A percentile compares a stretch with the other conserved stretches of the same genome.
phyloP scores from a whole-genome alignment of 768 basidiomycete genomes.

The Candolleomyces aberdarensis region DNA sequence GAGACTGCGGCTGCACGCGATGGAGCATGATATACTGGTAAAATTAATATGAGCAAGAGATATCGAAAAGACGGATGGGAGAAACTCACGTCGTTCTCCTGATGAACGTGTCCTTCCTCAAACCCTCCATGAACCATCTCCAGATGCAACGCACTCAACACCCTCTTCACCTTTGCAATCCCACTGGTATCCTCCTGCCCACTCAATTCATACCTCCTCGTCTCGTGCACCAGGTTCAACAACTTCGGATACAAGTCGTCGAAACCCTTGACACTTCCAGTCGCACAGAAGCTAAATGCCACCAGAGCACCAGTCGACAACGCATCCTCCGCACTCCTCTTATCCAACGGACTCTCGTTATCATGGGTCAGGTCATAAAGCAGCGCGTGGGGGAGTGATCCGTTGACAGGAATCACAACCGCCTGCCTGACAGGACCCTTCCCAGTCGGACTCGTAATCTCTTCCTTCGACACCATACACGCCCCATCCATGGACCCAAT shows the following conservation, averaged over 20 bases:
- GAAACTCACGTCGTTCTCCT: slow-evolving; percentile 85
- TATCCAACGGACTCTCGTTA: slow-evolving; percentile 89
- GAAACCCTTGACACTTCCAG: slow-evolving; percentile 95
- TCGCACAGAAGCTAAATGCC: slow-evolving; percentile 83
- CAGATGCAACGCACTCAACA: slow-evolving; percentile 83
- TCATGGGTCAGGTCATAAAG: slow-evolving; percentile 97
- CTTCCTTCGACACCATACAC: slow-evolving; percentile 73
- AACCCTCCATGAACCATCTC: slow-evolving; percentile 90
- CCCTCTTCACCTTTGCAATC: slow-evolving; percentile 57
- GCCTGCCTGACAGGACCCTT: slow-evolving; percentile 76
- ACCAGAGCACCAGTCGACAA: slow-evolving; percentile 93
- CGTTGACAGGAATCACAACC: slow-evolving; percentile 74
- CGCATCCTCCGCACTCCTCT: slow-evolving; percentile 91
- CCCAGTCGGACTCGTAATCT: slow-evolving; percentile 78
- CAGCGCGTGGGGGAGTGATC: slow-evolving; percentile 87
- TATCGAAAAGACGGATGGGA: neutral
- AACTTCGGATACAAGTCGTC: slow-evolving; percentile 96
- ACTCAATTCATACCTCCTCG: slow-evolving; percentile 71
- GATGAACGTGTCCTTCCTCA: slow-evolving; percentile 93
- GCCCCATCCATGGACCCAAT: slow-evolving; percentile 95
- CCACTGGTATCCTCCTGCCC: slow-evolving; percentile 53
- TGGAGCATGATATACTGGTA: slow-evolving; percentile 88
- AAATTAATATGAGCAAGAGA: neutral
- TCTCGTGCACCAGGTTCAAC: slow-evolving; percentile 86
- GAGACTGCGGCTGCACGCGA: slow-evolving; percentile 85